These are phyloP conservation scores for Ogataea polymorpha DNA, from an alignment of 805 yeast genomes.

Conservation along the genomic window DNA sequence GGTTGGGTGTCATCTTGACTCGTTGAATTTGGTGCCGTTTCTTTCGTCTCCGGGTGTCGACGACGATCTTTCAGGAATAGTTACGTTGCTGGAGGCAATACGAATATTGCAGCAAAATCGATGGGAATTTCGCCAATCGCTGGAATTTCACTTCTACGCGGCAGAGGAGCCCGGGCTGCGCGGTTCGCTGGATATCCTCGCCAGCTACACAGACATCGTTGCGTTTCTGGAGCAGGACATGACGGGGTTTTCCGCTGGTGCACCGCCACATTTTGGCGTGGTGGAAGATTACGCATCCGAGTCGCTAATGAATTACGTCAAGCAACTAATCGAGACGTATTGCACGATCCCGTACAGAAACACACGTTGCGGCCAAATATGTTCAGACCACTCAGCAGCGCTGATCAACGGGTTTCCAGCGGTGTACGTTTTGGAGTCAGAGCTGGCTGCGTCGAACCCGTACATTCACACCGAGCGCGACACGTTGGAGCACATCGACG, in stretches of 20 bases:
- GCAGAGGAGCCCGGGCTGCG: conserved; percentile 93
- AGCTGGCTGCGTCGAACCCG: conserved; percentile 58
- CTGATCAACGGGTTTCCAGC: conserved; percentile 80
- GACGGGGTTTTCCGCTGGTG: conserved; percentile 72
- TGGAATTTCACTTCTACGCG: conserved; percentile 92
- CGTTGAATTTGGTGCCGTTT: conserved; percentile 63
- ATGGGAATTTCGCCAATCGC: conserved; percentile 43
- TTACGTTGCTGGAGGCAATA: conserved; percentile 72
- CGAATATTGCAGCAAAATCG: conserved; percentile 48
- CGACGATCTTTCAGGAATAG: conserved; percentile 89
- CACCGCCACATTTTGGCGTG: conserved; percentile 74
- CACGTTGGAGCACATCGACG: conserved; percentile 75
- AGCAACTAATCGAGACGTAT: conserved; percentile 58
- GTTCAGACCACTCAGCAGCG: conserved; percentile 92
- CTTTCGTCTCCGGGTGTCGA: conserved; percentile 91
- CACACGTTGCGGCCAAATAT: conserved; percentile 85
- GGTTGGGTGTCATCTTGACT: conserved; percentile 88
- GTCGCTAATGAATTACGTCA: conserved; percentile 56
- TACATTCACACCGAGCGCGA: conserved; percentile 77
- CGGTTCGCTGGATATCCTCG: conserved; percentile 80
- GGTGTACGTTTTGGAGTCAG: conserved; percentile 77
- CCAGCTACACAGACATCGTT: conserved; percentile 55
- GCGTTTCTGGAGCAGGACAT: conserved; percentile 94
- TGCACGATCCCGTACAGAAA: conserved; percentile 68
- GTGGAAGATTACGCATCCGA: conserved; percentile 66